Evolutionary conservation across 345 rosid species (phyloP), one percentile per base, ranked within the genome.

Genomic region (Punica granatum): DNA sequence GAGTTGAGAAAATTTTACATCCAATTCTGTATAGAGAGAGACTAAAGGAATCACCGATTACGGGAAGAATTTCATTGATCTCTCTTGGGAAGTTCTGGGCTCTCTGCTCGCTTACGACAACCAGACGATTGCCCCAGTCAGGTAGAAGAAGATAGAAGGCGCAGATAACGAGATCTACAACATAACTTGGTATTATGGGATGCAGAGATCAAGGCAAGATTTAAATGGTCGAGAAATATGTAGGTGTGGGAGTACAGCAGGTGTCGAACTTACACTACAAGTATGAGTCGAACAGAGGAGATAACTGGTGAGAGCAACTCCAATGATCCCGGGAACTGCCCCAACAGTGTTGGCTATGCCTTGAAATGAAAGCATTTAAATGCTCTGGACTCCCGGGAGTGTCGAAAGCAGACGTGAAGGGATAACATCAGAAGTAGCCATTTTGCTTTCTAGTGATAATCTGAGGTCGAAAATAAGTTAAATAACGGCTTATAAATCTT

Each of bases 301-400:
- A 75, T 80, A 89, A 64, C 98, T 94, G 11, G 98, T 90, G 63
- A 93, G 82, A n/a, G 94, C 89, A 68, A 93, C 92, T 64, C 97
- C 98, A 34, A 93, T 70, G 26, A 93, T 89, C 63, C 98, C 98
- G 34, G 98, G 97, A 43, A 90, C 78, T 3, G 98, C 98, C 60
- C 98, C 98, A 11, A 82, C 83, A 15, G 97, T 88, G 76, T 90
- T 93, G 60, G 98, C 90, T 70, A 90, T 86, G 56, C 97, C 97
- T 97, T 93, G 76, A 28, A 63, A 65, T 23, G 42, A 53, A 62
- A 9, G 28, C 8, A 2, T 23, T 33, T 48, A 59, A 34, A n/a
- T 41, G 31, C 30, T 7, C 12, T n/a, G n/a, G 41, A 37, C 11
- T 37, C 11, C 41, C 11, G 6, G 41, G 5, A 11, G 41, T 11